Percentiles rank a stretch among this genome's conserved stretches.
These are phyloP conservation scores for Candida koratica DNA, from an alignment of 805 yeast genomes.

Conservation along the genomic window DNA sequence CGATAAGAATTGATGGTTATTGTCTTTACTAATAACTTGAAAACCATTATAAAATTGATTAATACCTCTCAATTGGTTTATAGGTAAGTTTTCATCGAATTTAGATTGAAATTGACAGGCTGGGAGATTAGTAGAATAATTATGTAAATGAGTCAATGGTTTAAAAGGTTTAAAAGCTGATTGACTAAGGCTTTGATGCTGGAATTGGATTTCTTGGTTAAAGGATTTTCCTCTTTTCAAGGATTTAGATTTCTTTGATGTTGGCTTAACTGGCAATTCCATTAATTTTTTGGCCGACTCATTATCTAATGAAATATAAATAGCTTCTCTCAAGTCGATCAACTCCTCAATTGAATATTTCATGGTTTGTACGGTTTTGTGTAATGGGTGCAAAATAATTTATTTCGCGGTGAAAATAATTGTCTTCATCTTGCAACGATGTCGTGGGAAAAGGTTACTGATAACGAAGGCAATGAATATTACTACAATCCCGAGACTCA, in stretches of 20 bases:
- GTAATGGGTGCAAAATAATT: constrained; percentile 7
- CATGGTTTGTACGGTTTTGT: constrained; percentile 2
- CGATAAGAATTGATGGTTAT: neutral
- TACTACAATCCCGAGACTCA: constrained; percentile 64
- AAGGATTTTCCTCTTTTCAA: neutral
- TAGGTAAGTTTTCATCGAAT: constrained; percentile 1
- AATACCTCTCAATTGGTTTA: neutral
- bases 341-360: constrained; percentile 5
- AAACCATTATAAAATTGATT: constrained; percentile 2
- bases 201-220: constrained; percentile 1
- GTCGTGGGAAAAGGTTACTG: constrained; percentile 61
- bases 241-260: neutral
- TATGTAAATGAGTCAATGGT: too few species aligned
- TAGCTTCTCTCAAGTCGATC: neutral
- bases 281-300: neutral
- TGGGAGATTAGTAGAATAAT: too few species aligned
- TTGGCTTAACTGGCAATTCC: neutral
- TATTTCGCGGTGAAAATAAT: too few species aligned
- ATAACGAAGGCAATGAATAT: constrained; percentile 65
- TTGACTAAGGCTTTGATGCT: neutral
- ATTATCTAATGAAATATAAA: neutral
- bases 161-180: neutral
- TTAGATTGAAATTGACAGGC: neutral
- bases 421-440: too few species aligned
- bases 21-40: constrained; percentile 5